Conservation (phyloP, 176 grass and related monocot species). For the Zoysia pacifica region DNA sequence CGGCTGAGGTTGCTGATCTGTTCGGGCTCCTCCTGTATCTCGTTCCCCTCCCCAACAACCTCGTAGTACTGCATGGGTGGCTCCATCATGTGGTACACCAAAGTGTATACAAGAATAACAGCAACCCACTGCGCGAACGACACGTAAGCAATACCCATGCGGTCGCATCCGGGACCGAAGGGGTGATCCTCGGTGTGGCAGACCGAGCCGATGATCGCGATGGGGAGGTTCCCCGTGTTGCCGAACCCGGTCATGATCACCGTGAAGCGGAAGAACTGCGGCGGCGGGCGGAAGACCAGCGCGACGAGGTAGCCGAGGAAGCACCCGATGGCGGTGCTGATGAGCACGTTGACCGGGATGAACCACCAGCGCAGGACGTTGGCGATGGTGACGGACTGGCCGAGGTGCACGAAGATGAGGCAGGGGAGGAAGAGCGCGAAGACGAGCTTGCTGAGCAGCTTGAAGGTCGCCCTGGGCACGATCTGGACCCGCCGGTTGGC, state of each 20-base stretch:
- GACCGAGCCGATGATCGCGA: constrained; percentile 89
- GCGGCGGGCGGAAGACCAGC: constrained; percentile 66
- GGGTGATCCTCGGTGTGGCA: constrained; percentile 83
- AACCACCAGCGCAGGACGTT: constrained; percentile 94
- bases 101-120: constrained; percentile 88
- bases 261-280: constrained; percentile 67
- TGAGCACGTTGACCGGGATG: constrained; percentile 84
- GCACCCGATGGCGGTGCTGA: constrained; percentile 85
- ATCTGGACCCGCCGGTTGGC: constrained; percentile 67
- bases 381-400: constrained; percentile 67
- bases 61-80: constrained; percentile 90
- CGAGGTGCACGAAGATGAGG: constrained; percentile 91
- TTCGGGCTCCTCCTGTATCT: constrained; percentile 51
- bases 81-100: constrained; percentile 99
- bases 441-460: constrained; percentile 95
- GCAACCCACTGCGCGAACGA: constrained; percentile 98
- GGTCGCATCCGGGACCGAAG: constrained; percentile 65
- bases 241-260: constrained; percentile 98
- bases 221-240: constrained; percentile 91
- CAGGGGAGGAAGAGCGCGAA: constrained; percentile 94
- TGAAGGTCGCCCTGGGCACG: constrained; percentile 92
- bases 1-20: constrained; percentile 64
- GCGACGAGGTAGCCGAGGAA: constrained; percentile 65
- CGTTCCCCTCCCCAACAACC: constrained; percentile 63
- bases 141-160: constrained; percentile 81